phyloP scores from a whole-genome alignment of 2,329 filamentous ascomycete genomes.

The Scedosporium aurantiacum region DNA sequence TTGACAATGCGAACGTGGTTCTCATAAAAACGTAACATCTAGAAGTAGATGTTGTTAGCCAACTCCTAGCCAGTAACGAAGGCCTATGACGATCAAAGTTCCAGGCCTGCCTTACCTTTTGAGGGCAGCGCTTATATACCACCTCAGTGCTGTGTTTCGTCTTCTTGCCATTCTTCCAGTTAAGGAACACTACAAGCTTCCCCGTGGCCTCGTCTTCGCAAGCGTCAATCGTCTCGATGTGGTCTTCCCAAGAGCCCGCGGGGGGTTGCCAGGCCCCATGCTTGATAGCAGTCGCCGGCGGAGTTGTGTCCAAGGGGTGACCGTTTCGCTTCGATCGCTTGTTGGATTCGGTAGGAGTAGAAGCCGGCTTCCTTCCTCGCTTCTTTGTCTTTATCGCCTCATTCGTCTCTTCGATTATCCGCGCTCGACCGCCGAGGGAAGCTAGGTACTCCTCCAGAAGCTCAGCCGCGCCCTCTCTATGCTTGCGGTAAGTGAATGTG shows the following conservation, averaged over 20 bases:
- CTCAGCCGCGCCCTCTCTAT: slow-evolving; percentile 45
- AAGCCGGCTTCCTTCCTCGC: slow-evolving; percentile 33
- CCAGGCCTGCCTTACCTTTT: slow-evolving; percentile 34
- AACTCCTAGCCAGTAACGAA: background rate
- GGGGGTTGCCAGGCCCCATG: slow-evolving; percentile 49
- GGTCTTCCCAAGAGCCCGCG: slow-evolving; percentile 65
- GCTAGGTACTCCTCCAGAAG: slow-evolving; percentile 55
- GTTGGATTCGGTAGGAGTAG: slow-evolving; percentile 20
- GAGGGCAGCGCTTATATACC: slow-evolving; percentile 66
- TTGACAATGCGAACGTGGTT: slow-evolving; percentile 43
- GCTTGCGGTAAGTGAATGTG: background rate
- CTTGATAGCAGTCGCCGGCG: slow-evolving; percentile 32
- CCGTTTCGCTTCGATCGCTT: slow-evolving; percentile 31
- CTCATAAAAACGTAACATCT: slow-evolving; percentile 53
- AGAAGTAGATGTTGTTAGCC: slow-evolving; percentile 7
- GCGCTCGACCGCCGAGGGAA: slow-evolving; percentile 51
- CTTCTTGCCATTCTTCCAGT: slow-evolving; percentile 64
- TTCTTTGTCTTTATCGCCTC: slow-evolving; percentile 45
- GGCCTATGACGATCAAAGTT: no score
- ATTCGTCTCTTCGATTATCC: slow-evolving; percentile 39
- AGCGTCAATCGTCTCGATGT: slow-evolving; percentile 59
- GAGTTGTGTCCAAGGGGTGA: slow-evolving; percentile 36
- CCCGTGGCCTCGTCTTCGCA: slow-evolving; percentile 53
- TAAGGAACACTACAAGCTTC: slow-evolving; percentile 55
- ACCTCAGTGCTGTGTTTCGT: slow-evolving; percentile 59